These are phyloP conservation scores for Lotus japonicus DNA, from an alignment of 306 rosid genomes.

Conservation along the genomic window DNA sequence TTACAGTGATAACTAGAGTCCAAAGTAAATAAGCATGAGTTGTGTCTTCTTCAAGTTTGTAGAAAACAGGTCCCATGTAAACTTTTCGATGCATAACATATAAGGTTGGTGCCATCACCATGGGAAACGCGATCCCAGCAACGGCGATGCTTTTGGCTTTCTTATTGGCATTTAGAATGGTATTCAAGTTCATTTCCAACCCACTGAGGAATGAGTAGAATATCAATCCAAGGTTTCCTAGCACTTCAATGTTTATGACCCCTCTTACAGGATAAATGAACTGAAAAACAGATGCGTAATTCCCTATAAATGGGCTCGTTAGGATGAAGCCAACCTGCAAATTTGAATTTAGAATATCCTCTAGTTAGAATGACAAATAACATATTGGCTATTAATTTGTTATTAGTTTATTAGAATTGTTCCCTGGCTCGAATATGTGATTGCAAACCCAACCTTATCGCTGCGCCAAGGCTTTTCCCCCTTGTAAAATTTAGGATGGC, in stretches of 20 bases:
- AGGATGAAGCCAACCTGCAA: conserved; percentile 29
- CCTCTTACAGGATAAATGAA: neutral
- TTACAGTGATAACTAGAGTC: conserved; percentile 25
- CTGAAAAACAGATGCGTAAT: neutral
- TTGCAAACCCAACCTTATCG: too few species aligned
- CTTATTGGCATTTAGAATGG: conserved; percentile 14
- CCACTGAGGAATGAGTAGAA: conserved; percentile 37
- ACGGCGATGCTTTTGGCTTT: conserved; percentile 19
- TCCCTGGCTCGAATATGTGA: too few species aligned
- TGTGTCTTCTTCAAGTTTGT: neutral
- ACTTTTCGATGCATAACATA: neutral
- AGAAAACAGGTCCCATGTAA: fast-evolving
- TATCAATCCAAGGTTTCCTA: conserved; percentile 17
- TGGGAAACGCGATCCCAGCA: conserved; percentile 27
- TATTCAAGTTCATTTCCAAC: conserved; percentile 28
- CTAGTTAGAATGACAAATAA: neutral
- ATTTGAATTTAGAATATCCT: too few species aligned
- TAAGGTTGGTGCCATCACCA: neutral
- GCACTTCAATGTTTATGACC: conserved; percentile 1
- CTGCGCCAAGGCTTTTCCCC: too few species aligned
- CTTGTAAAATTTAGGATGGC: too few species aligned
- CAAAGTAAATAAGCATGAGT: conserved; percentile 10
- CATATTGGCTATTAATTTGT: neutral
- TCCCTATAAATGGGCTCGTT: conserved; percentile 16
- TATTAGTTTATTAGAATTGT: too few species aligned